Base-by-base conservation (phyloP, 164 flowering plant species). In the Berberis vulgaris region DNA sequence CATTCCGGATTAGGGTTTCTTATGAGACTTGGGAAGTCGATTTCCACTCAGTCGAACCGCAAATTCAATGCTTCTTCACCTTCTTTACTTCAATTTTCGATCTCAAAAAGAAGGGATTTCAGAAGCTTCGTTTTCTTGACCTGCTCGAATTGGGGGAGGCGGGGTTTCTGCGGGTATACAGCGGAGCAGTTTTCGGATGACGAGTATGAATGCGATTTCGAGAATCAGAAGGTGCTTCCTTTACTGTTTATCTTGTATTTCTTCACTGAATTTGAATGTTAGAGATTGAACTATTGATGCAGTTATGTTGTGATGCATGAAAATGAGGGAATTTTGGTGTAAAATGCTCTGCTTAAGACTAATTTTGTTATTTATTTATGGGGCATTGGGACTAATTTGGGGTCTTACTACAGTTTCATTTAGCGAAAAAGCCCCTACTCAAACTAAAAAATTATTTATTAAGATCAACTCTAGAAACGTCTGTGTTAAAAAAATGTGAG, bases 111-210 rank as follows among this genome's bases (percentile, higher is more conserved):
- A 2, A 63, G 66, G 26, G 50, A 49, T 57, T 56, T 56, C 54
- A 44, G 71, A 59, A 46, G 40, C 42, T 2, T 50, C 43, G 47
- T 67, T 52, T 41, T 43, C 67, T 46, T 43, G 59, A 60, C 10
- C 8, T n/a, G 45, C 41, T 66, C 46, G 62, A 50, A 9, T 55
- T 45, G 49, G 41, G 74, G 71, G 41, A 58, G 71, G 42, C 55
- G 70, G 63, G 41, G 57, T 46, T 73, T 80, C 59, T 73, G 77
- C 53, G 77, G 85, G 3, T 86, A 83, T 49, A 85, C 96, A 2
- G 81, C 67, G 7, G 98, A 93, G 80, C 97, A 86, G 77, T 93
- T 93, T 73, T 93, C 98, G 4, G 98, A 93, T 60, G 98, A 93
- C 64, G 98, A 89, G 67, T 89, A 93, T 56, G 97, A 89, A 59